A percentile compares a stretch with the other conserved stretches of the same genome.
phyloP scores from a whole-genome alignment of 805 yeast species.

The Candida taoyuanica region DNA sequence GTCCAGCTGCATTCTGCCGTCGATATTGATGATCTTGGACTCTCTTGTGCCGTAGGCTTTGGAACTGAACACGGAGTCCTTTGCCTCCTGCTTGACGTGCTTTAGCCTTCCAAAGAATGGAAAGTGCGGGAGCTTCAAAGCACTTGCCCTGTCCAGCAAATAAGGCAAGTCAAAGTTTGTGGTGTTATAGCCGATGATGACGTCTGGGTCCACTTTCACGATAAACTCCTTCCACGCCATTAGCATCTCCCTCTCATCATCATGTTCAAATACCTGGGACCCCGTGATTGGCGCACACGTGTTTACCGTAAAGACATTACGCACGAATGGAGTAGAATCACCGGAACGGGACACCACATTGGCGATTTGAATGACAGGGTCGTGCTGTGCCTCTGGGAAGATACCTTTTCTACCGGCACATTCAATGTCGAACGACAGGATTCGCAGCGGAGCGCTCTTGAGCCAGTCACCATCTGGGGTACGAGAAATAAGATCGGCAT shows the following conservation, averaged over 20 bases:
- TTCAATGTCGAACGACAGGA: constrained; percentile 93
- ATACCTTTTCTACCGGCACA: constrained; percentile 97
- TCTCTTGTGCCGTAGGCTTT: constrained; percentile 97
- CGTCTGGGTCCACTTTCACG: constrained; percentile 86
- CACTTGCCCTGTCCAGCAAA: constrained; percentile 77
- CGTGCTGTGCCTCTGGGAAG: constrained; percentile 91
- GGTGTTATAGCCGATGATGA: constrained; percentile 92
- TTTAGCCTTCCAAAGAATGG: constrained; percentile 83
- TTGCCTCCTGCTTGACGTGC: constrained; percentile 66
- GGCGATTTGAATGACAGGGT: constrained; percentile 96
- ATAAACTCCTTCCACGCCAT: constrained; percentile 84
- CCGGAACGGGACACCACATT: constrained; percentile 87
- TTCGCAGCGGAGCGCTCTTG: constrained; percentile 87
- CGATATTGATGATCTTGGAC: constrained; percentile 84
- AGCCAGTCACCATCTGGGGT: constrained; percentile 92
- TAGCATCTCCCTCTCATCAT: constrained; percentile 77
- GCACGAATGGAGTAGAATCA: constrained; percentile 78
- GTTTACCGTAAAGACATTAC: constrained; percentile 91
- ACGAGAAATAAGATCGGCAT: constrained; percentile 67
- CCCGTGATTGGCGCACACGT: constrained; percentile 94
- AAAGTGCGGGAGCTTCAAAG: constrained; percentile 59
- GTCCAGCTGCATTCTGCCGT: constrained; percentile 95
- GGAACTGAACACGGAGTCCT: constrained; percentile 81
- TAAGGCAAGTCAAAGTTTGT: constrained; percentile 95
- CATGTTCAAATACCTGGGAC: constrained; percentile 74